Evolutionary conservation across 1,284 basidiomycete genomes (phyloP).

Genomic region (Sanghuangporus baumii): DNA sequence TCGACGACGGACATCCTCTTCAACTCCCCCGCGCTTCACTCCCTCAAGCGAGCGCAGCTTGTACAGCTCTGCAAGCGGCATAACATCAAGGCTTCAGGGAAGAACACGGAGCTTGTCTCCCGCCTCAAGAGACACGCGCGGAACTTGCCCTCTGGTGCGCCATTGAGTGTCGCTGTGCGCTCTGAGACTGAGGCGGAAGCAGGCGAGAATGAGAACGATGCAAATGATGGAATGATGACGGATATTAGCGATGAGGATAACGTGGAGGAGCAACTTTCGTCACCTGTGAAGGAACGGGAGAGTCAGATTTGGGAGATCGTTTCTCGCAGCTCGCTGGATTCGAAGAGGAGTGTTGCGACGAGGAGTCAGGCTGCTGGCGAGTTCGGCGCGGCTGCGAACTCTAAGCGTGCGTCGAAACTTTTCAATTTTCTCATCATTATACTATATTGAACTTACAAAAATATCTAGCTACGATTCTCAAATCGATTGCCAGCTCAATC

Average conservation of each 20-base stretch:
- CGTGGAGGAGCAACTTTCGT: slow-evolving; percentile 11
- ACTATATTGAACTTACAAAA: slow-evolving; percentile 11
- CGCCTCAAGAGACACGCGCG: slow-evolving; percentile 60
- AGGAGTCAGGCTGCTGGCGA: slow-evolving; percentile 40
- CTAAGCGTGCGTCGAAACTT: slow-evolving; percentile 48
- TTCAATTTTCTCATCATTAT: slow-evolving; percentile 18
- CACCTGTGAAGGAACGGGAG: slow-evolving; percentile 32
- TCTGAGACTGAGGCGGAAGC: slow-evolving; percentile 25
- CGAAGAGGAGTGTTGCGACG: slow-evolving; percentile 33
- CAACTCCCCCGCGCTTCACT: slow-evolving; percentile 73
- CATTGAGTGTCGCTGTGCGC: slow-evolving; percentile 43
- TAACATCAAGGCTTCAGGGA: slow-evolving; percentile 68
- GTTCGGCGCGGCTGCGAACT: slow-evolving; percentile 54
- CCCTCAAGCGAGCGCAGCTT: slow-evolving; percentile 74
- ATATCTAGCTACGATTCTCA: slow-evolving; percentile 46
- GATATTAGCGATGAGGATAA: slow-evolving; percentile 25
- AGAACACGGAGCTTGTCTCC: slow-evolving; percentile 66
- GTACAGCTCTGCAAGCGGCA: slow-evolving; percentile 77
- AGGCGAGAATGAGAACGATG: background rate
- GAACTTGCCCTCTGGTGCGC: slow-evolving; percentile 47
- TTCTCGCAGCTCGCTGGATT: slow-evolving; percentile 52
- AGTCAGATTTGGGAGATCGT: slow-evolving; percentile 75
- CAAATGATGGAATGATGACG: slow-evolving; percentile 25
- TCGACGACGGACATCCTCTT: slow-evolving; percentile 72
- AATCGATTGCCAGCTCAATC: slow-evolving; percentile 61